Evolutionary conservation across 192 early-diverging fungal species (phyloP).

Genomic region (Chytriomyces confervae): DNA sequence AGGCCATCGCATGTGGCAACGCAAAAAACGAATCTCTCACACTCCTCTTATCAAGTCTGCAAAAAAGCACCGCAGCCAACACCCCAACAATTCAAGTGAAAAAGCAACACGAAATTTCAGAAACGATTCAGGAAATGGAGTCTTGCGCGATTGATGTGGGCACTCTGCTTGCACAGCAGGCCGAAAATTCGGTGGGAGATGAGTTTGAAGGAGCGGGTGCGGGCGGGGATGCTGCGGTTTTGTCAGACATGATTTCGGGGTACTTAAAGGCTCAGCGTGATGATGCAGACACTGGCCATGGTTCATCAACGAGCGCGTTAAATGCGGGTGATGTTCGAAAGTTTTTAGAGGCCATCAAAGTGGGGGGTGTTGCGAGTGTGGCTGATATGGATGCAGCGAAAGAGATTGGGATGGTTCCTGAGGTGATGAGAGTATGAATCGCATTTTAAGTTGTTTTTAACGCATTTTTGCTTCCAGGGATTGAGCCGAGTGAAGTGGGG

Average conservation of each 20-base stretch:
- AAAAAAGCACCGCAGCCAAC: not conserved
- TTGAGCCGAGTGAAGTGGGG: constrained; percentile 20
- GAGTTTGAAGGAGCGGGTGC: too few relatives aligned
- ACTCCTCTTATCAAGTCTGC: constrained; percentile 23
- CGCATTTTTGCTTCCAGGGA: not conserved
- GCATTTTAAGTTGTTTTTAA: not conserved
- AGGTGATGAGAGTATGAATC: constrained; percentile 10
- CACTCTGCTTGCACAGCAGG: not conserved
- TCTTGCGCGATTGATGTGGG: not conserved
- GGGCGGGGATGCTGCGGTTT: too few relatives aligned
- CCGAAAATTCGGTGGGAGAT: too few relatives aligned
- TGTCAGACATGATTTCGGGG: too few relatives aligned
- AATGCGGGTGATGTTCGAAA: not conserved
- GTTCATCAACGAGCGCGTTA: not conserved
- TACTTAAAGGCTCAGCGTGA: too few relatives aligned
- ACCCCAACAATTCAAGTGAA: too few relatives aligned
- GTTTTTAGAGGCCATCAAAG: constrained; percentile 17
- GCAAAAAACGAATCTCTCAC: constrained; percentile 21
- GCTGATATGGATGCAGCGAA: constrained; percentile 19
- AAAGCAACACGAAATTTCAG: not conserved
- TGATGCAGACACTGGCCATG: not conserved
- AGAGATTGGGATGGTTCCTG: constrained; percentile 19
- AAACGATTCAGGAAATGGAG: not conserved
- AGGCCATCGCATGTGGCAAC: not conserved
- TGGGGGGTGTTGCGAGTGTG: constrained; percentile 2